Evolutionary conservation across 495 filamentous ascomycete species (phyloP).

Genomic region (Aspergillus ellipticus): DNA sequence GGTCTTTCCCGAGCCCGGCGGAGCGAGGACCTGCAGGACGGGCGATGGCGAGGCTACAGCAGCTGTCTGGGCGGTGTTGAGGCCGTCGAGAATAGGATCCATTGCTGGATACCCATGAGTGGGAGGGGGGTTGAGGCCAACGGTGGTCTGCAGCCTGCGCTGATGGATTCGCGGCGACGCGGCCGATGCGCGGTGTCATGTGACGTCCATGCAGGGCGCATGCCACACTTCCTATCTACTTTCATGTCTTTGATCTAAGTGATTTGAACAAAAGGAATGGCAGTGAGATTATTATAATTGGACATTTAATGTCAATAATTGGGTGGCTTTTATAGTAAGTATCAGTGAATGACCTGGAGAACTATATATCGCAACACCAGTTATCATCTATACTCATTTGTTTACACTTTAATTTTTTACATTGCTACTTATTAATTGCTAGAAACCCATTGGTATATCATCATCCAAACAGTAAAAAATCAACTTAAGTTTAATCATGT

Average conservation of each 20-base stretch:
- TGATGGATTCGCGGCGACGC: background rate
- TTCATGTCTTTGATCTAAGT: too few species aligned
- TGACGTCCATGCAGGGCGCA: background rate
- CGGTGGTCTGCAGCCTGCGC: background rate
- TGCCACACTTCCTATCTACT: background rate
- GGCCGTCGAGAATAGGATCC: constrained; percentile 62
- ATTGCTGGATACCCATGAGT: constrained; percentile 21
- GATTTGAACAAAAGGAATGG: too few species aligned
- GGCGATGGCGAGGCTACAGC: constrained; percentile 77
- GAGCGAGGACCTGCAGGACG: constrained; percentile 87
- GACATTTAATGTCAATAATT: background rate
- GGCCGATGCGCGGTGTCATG: background rate
- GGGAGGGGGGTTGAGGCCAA: background rate
- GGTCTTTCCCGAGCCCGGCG: constrained; percentile 87
- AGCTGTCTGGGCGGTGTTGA: constrained; percentile 79
- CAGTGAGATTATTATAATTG: too few species aligned
- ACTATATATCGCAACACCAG: background rate
- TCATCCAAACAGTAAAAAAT: too few species aligned
- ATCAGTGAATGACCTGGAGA: background rate
- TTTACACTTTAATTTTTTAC: too few species aligned
- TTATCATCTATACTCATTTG: background rate
- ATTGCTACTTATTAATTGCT: too few species aligned
- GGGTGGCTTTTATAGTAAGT: background rate
- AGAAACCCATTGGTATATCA: too few species aligned
- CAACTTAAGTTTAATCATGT: too few species aligned